A percentile compares a stretch with the other conserved stretches of the same genome.
Evolutionary conservation across 257 asterid genomes (phyloP).

Genomic region (Penstemon barbatus): DNA sequence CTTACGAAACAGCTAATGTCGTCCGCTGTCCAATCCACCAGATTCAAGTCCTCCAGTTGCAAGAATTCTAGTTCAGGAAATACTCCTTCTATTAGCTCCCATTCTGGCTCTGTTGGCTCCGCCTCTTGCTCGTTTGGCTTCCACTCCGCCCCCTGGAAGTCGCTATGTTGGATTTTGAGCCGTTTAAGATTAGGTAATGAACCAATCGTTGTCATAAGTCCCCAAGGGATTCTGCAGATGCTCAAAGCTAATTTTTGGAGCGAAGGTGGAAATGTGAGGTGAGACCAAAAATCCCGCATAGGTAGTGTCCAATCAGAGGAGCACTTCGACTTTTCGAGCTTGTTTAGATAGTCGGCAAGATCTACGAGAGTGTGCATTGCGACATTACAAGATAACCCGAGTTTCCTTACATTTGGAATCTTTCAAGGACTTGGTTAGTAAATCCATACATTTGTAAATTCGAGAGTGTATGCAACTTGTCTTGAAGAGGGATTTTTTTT

Average conservation of each 20-base stretch:
- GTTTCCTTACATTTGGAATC: background rate
- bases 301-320: background rate
- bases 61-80: background rate
- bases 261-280: constrained; percentile 7
- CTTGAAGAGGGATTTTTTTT: too few relatives aligned
- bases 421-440: too few relatives aligned
- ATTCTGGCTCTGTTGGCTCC: background rate
- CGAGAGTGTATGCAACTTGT: too few relatives aligned
- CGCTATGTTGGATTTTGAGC: background rate
- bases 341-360: background rate
- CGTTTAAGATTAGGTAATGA: background rate
- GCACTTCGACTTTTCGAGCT: background rate
- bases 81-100: background rate
- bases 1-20: background rate
- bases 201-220: background rate
- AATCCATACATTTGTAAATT: too few relatives aligned
- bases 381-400: background rate
- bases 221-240: background rate
- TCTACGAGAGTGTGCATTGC: background rate
- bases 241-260: background rate
- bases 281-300: background rate
- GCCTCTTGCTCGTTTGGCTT: background rate
- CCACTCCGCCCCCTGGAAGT: background rate
- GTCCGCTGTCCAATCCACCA: background rate
- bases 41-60: background rate